Evolutionary conservation across 345 rosid genomes (phyloP), one percentile per base, ranked within the genome.

Genomic region (Salix arbutifolia): DNA sequence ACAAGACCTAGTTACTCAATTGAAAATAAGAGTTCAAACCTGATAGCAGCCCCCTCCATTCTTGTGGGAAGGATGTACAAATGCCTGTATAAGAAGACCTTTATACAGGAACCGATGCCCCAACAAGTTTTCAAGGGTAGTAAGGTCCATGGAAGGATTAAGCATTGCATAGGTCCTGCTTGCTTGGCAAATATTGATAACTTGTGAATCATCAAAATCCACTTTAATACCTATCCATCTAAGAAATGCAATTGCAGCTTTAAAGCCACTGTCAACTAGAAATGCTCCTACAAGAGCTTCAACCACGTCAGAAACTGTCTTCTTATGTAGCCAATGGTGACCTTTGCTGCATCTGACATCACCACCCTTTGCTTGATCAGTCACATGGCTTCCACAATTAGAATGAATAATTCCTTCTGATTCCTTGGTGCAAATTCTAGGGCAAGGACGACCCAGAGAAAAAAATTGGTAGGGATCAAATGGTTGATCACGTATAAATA

Each of bases 21-120:
- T 58, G 64, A 58, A 60, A 60, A 60, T 60, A 4, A 67, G 46
- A 77, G 30, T 10, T 28, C 60, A 71, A 74, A 90, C 98, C 93
- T 94, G 98, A 83, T 92, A 94, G 90, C 98, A 92, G 79, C 98
- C 98, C 81, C 97, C 96, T 69, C 92, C 98, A 80, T 84, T 91
- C 82, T 73, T 83, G 86, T 81, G 87, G 83, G 87, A 90, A 74
- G 98, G 97, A 87, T 94, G 98, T 67, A 94, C 85, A 77, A 91
- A 89, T 40, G 97, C 97, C 79, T 92, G 98, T 23, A 89, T 81
- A 80, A 94, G 91, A 74, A 94, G 82, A 82, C 98, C 98, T 86
- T 66, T 89, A 75, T 91, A 90, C 69, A 73, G 86, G 80, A 94
- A 94, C 60, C 65, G 81, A 80, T 88, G 86, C 7, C 82, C 87